Base-by-base conservation (phyloP, 306 rosid species). In the Ormosia semicastrata region DNA sequence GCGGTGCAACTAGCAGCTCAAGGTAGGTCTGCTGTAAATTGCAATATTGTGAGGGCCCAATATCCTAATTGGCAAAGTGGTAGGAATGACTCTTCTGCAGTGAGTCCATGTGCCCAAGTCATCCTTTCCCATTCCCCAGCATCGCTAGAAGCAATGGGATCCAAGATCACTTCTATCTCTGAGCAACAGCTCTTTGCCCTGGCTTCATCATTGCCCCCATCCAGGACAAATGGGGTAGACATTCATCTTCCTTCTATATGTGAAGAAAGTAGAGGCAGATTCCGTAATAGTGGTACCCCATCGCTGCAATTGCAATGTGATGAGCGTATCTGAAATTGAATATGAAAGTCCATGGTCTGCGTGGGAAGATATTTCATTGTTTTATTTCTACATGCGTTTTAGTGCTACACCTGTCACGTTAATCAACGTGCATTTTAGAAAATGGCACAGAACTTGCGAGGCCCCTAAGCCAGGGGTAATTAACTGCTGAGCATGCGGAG, bases 231-330 rank as follows among this genome's bases (percentile, higher is more conserved):
- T 29, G 84, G 75, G 32, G 78, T 86, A 8, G 89, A 82, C 46
- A 76, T 62, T 60, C 77, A 60, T 75, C 75, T 81, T 63, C 73
- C 90, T 62, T 65, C 90, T 54, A 75, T 79, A 32, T 81, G 82
- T 8, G 93, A 88, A 77, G 90, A 84, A 43, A 66, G 81, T 17
- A 79, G 76, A 49, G 90, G 85, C 34, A 85, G 88, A 71, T 83
- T 86, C 81, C 83, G 50, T 52, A 53, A 78, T 37, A 81, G 68
- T 5, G 80, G 70, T 63, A 71, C 88, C 59, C 65, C 87, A 57
- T 89, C 93, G 32, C 71, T 84, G 86, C 92, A 89, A 74, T 76
- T 87, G 71, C 89, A 89, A 68, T 88, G 93, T 81, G 83, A 86
- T 30, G 92, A 89, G 83, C 89, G 80, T 15, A 79, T 76, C 43